Percentiles rank a stretch among this genome's conserved stretches.
Evolutionary conservation across 345 rosid species (phyloP).

Genomic region (Eucalyptus caleyi): DNA sequence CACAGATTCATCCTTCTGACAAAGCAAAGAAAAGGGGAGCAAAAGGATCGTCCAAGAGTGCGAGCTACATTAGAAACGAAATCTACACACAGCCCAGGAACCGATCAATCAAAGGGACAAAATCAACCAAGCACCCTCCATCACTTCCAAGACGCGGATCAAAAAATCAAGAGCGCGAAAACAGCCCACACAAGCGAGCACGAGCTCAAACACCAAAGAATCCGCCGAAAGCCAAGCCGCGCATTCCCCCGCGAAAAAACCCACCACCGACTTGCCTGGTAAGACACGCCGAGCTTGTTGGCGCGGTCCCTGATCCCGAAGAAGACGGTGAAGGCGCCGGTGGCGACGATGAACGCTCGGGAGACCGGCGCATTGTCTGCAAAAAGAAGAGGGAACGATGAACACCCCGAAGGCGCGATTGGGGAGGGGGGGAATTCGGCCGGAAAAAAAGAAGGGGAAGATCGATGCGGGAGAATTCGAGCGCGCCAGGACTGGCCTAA

Average conservation of each 20-base stretch:
- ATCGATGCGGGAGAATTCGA: neutral
- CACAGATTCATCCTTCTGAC: neutral
- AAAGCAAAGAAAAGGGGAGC: neutral
- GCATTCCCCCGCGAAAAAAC: neutral
- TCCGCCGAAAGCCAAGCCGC: neutral
- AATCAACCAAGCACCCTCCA: neutral
- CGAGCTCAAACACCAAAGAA: neutral
- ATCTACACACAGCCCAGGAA: neutral
- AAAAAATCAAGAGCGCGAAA: neutral
- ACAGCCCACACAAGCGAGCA: neutral
- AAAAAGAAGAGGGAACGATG: neutral
- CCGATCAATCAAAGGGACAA: neutral
- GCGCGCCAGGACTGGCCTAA: neutral
- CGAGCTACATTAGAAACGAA: neutral
- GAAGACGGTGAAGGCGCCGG: slow-evolving; percentile 62
- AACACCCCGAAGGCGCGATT: neutral
- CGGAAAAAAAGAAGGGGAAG: neutral
- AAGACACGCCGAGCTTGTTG: slow-evolving; percentile 61
- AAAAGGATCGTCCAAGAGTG: neutral
- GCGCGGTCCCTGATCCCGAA: slow-evolving; percentile 78
- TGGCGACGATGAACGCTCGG: slow-evolving; percentile 47
- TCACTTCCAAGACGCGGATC: neutral
- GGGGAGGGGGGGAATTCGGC: neutral
- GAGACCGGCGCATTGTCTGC: slow-evolving; percentile 94
- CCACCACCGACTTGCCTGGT: slow-evolving; percentile 39